Evolutionary conservation across 208 protist species (phyloP).

Genomic region (Trichomonas tenax): DNA sequence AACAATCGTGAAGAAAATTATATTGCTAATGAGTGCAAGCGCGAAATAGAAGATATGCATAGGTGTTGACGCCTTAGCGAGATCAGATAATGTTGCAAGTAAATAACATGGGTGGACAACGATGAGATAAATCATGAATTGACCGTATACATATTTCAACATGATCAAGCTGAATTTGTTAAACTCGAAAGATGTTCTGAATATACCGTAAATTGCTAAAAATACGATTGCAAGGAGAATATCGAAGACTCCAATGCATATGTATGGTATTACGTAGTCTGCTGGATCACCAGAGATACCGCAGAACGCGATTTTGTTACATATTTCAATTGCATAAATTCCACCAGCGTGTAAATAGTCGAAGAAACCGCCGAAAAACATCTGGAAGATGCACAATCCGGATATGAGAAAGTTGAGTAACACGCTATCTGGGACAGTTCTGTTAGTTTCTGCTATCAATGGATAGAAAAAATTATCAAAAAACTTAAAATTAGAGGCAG

Average conservation of each 20-base stretch:
- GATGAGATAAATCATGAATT: not conserved
- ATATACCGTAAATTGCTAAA: not conserved
- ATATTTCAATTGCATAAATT: not conserved
- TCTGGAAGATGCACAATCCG: not conserved
- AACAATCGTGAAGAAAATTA: not conserved
- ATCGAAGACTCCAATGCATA: not conserved
- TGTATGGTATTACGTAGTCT: not conserved
- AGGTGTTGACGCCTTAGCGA: not conserved
- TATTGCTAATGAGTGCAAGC: not conserved
- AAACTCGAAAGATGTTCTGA: not conserved
- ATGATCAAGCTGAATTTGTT: not conserved
- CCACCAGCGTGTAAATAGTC: not conserved
- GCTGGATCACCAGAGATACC: not conserved
- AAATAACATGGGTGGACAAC: not conserved
- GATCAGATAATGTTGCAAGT: not conserved
- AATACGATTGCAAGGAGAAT: not conserved
- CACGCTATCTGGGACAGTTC: not conserved
- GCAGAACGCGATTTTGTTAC: not conserved
- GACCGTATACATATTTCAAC: not conserved
- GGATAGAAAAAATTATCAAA: not conserved
- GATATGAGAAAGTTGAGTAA: not conserved
- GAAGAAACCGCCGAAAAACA: not conserved
- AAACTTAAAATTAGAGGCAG: not conserved
- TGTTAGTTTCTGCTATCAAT: not conserved
- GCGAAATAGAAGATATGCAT: not conserved